These are phyloP conservation scores for Magnolia kwangsiensis DNA, from an alignment of 164 flowering plant genomes.

Conservation along the genomic window DNA sequence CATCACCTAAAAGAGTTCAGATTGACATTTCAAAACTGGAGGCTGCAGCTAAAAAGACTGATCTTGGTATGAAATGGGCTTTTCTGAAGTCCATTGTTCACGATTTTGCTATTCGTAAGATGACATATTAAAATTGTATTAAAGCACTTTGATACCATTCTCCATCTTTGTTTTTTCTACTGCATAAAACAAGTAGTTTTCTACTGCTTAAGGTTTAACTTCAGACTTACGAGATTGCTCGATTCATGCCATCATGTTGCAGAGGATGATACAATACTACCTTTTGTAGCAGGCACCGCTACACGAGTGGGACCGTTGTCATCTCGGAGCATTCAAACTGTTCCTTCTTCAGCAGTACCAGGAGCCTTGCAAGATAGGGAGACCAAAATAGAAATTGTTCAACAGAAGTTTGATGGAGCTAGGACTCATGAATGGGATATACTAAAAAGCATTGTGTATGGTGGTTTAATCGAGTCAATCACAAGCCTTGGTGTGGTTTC, in stretches of 20 bases:
- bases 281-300: conserved; percentile 5
- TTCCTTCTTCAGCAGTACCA: conserved; percentile 11
- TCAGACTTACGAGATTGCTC: too few species aligned
- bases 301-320: background rate
- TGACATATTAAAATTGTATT: too few species aligned
- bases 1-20: background rate
- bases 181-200: background rate
- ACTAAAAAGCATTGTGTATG: conserved; percentile 83
- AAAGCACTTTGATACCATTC: too few species aligned
- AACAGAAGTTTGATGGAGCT: conserved; percentile 10
- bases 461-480: conserved; percentile 76
- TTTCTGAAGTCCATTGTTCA: background rate
- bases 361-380: conserved; percentile 8
- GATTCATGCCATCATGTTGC: background rate
- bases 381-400: conserved; percentile 11
- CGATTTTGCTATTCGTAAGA: background rate
- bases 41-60: background rate
- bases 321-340: conserved; percentile 13
- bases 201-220: too few species aligned
- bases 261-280: conserved; percentile 5
- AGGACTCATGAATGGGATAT: conserved; percentile 43
- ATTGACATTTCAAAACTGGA: background rate
- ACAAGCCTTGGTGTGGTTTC: conserved; percentile 76
- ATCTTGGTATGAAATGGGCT: background rate
- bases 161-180: too few species aligned